A percentile compares a stretch with the other conserved stretches of the same genome.
phyloP scores from a whole-genome alignment of 1,284 basidiomycete genomes.

The Stereum hirsutum region DNA sequence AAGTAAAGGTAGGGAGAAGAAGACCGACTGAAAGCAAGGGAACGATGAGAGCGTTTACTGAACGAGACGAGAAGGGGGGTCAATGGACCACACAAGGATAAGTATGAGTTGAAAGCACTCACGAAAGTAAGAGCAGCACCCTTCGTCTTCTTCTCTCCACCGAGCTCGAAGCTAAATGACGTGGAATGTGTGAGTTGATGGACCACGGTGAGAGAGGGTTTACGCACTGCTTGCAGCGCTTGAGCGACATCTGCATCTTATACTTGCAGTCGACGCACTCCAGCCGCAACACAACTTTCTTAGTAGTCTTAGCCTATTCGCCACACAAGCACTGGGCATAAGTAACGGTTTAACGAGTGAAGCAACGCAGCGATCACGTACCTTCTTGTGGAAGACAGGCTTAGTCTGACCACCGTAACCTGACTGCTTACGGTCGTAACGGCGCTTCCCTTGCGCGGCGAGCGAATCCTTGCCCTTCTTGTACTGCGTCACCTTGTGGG shows the following conservation, averaged over 20 bases:
- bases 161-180: constrained; percentile 82
- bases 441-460: constrained; percentile 98
- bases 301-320: constrained; percentile 85
- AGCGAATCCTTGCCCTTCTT: constrained; percentile 98
- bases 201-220: not conserved
- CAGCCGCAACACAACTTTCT: constrained; percentile 97
- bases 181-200: constrained; percentile 15
- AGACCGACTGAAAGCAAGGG: constrained; percentile 9
- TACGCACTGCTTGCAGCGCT: constrained; percentile 97
- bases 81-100: constrained; percentile 3
- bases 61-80: constrained; percentile 14
- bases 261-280: constrained; percentile 99
- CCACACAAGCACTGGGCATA: not conserved
- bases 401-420: constrained; percentile 99
- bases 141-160: constrained; percentile 99
- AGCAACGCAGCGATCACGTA: constrained; percentile 25
- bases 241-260: constrained; percentile 93
- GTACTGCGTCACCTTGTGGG: constrained; percentile 97
- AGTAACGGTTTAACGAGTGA: not conserved
- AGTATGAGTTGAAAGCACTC: constrained; percentile 27
- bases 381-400: constrained; percentile 99
- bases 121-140: constrained; percentile 91
- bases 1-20: constrained; percentile 9
- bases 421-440: constrained; percentile 98
- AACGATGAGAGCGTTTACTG: constrained; percentile 7